These are phyloP conservation scores for Aspergillus ostianus DNA, from an alignment of 495 filamentous ascomycete species.

Conservation along the genomic window DNA sequence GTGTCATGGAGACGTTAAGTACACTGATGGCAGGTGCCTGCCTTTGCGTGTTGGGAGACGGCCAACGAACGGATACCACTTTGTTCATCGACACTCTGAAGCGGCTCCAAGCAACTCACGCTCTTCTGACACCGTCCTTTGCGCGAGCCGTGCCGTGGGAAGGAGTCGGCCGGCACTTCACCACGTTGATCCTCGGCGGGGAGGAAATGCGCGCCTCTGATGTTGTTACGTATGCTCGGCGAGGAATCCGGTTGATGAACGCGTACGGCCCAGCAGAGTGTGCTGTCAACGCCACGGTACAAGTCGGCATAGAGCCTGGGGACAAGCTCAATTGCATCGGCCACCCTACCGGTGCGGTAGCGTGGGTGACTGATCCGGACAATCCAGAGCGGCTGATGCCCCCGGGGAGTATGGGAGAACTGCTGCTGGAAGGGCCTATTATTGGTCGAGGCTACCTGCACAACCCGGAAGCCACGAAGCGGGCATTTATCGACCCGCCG, in stretches of 20 bases:
- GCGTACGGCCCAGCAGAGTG: constrained; percentile 28
- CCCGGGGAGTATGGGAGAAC: constrained; percentile 52
- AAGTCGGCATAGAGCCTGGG: background rate
- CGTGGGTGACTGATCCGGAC: constrained; percentile 23
- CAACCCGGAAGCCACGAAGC: constrained; percentile 4
- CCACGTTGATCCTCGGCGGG: constrained; percentile 10
- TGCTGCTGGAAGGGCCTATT: constrained; percentile 51
- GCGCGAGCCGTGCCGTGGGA: constrained; percentile 20
- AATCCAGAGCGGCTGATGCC: constrained; percentile 46
- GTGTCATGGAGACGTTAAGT: constrained; percentile 21
- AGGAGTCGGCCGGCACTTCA: constrained; percentile 7
- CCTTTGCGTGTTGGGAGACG: constrained; percentile 25
- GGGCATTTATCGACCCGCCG: background rate
- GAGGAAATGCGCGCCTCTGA: constrained; percentile 7
- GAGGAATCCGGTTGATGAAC: constrained; percentile 14
- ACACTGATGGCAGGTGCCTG: constrained; percentile 30
- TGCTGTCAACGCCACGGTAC: background rate
- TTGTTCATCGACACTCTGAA: constrained; percentile 18
- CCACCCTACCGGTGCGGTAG: background rate
- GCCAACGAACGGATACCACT: background rate
- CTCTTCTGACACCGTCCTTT: constrained; percentile 42
- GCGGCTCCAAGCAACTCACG: constrained; percentile 23
- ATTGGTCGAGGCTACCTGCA: constrained; percentile 50
- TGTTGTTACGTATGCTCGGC: constrained; percentile 3
- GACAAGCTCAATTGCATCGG: constrained; percentile 4